These are phyloP conservation scores for Laetiporus sulphureus DNA, from an alignment of 1,284 basidiomycete genomes.

Conservation along the genomic window DNA sequence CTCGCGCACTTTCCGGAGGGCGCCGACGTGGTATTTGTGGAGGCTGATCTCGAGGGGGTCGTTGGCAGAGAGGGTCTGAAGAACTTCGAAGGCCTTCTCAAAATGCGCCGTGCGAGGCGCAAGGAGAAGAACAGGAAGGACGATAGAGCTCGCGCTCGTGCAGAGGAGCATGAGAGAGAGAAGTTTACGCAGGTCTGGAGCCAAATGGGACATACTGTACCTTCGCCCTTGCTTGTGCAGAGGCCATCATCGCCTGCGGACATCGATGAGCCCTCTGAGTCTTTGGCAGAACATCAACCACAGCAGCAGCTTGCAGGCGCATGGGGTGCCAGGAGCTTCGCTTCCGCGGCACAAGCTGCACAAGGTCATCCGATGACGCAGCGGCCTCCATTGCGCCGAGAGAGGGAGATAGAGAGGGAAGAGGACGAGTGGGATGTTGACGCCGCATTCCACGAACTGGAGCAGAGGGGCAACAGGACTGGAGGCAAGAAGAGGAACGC, in stretches of 20 bases:
- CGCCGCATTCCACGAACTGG: conserved; percentile 76
- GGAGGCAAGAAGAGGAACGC: conserved; percentile 55
- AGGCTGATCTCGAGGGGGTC: conserved; percentile 76
- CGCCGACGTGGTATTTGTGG: conserved; percentile 91
- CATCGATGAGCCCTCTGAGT: conserved; percentile 17
- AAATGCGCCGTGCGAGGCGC: conserved; percentile 66
- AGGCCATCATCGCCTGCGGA: conserved; percentile 17
- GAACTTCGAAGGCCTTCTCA: conserved; percentile 76
- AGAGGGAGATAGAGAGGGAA: conserved; percentile 33
- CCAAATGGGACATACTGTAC: conserved; percentile 15
- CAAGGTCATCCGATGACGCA: conserved; percentile 18
- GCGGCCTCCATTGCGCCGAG: conserved; percentile 12
- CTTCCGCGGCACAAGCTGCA: conserved; percentile 59
- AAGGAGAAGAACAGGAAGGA: conserved; percentile 78
- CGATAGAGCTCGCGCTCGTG: conserved; percentile 70
- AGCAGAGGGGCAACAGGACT: conserved; percentile 39
- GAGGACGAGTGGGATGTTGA: conserved; percentile 76
- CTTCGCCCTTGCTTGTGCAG: conserved; percentile 13
- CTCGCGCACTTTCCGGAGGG: conserved; percentile 89
- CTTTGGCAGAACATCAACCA: conserved; percentile 19
- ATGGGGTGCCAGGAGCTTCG: conserved; percentile 77
- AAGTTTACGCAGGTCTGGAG: conserved; percentile 26
- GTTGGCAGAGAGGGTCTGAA: conserved; percentile 69
- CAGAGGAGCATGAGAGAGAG: conserved; percentile 72
- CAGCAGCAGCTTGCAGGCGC: conserved; percentile 41